These are phyloP conservation scores for Botrytis tulipae DNA, from an alignment of 2,329 filamentous ascomycete species.

Conservation along the genomic window DNA sequence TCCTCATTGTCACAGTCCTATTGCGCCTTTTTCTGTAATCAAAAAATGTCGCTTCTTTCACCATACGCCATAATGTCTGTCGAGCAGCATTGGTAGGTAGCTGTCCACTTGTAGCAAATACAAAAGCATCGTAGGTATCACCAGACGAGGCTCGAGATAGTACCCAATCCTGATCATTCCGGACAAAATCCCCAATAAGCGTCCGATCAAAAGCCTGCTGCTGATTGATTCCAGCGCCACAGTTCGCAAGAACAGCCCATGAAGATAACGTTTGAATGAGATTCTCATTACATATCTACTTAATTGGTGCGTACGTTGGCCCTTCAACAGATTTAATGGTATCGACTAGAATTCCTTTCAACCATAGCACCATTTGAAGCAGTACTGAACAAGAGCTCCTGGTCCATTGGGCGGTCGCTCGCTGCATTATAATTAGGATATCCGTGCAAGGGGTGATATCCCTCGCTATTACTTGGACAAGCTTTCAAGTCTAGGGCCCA, in stretches of 20 bases:
- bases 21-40: background rate
- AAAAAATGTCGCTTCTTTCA: background rate
- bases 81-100: background rate
- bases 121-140: background rate
- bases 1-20: background rate
- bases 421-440: background rate
- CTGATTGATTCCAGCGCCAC: background rate
- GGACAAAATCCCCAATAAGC: background rate
- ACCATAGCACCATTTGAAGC: background rate
- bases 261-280: background rate
- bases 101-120: background rate
- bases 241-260: background rate
- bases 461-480: background rate
- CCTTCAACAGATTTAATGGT: background rate
- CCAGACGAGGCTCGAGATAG: background rate
- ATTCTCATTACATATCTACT: background rate
- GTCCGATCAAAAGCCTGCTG: background rate
- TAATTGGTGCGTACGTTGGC: background rate
- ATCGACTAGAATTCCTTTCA: background rate
- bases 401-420: background rate
- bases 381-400: background rate
- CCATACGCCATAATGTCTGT: background rate
- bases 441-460: background rate
- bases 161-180: background rate
- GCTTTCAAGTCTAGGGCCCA: background rate